phyloP scores from a whole-genome alignment of 371 early-diverging fungal genomes.

The Mucor mucedo region DNA sequence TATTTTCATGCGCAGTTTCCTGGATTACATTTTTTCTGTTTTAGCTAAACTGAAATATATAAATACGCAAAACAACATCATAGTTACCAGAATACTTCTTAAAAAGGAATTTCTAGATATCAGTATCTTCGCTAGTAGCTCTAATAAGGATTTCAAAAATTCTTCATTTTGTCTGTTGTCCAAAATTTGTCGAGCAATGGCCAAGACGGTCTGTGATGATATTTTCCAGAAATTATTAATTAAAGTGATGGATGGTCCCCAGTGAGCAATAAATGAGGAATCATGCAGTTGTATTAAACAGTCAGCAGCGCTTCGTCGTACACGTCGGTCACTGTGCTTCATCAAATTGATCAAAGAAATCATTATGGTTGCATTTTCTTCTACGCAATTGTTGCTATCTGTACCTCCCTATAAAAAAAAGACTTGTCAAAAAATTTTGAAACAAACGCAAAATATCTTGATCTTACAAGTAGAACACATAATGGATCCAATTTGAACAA shows the following conservation, averaged over 20 bases:
- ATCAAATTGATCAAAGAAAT: conserved; percentile 60
- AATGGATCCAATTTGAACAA: conserved; percentile 36
- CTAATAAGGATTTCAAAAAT: conserved; percentile 51
- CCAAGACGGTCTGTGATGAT: conserved; percentile 50
- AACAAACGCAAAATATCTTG: no score
- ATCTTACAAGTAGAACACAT: conserved; percentile 29
- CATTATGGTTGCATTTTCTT: conserved; percentile 65
- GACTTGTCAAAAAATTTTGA: background rate
- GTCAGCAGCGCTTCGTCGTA: conserved; percentile 68
- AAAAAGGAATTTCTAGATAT: conserved; percentile 68
- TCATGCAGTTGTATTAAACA: conserved; percentile 66
- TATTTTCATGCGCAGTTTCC: conserved; percentile 52
- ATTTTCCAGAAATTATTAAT: conserved; percentile 69
- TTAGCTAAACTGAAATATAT: background rate
- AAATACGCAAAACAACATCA: background rate
- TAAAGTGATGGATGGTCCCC: conserved; percentile 58
- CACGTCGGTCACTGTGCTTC: conserved; percentile 56
- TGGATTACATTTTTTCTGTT: conserved; percentile 10
- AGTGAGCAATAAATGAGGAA: conserved; percentile 52
- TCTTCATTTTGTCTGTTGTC: conserved; percentile 59
- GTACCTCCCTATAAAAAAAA: conserved; percentile 15
- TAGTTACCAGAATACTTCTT: conserved; percentile 30
- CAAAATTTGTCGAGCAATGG: conserved; percentile 50
- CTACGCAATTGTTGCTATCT: conserved; percentile 32
- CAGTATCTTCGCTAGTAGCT: conserved; percentile 65